These are phyloP conservation scores for Sporothrix dimorphospora DNA, from an alignment of 2,329 filamentous ascomycete genomes.

Conservation along the genomic window DNA sequence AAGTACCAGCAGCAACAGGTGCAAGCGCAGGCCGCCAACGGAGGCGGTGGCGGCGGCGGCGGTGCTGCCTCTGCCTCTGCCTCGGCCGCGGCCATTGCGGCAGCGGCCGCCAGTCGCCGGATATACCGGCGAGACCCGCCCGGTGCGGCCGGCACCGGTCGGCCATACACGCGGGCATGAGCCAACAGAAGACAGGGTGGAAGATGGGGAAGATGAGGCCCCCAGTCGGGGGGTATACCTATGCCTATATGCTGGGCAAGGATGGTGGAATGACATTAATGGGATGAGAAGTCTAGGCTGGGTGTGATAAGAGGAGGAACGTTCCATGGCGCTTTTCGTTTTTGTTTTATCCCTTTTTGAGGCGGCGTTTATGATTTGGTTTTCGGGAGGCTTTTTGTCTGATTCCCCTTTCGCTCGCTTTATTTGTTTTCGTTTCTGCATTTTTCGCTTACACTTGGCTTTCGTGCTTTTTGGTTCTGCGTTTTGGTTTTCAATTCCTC, in stretches of 20 bases:
- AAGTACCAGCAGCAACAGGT: conserved; percentile 56
- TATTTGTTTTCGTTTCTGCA: not conserved
- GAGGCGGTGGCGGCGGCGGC: conserved; percentile 23
- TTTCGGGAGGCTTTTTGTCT: conserved; percentile 18
- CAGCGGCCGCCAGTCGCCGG: not conserved
- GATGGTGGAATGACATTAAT: not conserved
- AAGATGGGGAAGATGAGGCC: not conserved
- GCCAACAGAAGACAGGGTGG: not conserved
- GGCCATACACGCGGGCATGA: not conserved
- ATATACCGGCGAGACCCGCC: conserved; percentile 16
- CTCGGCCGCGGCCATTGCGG: not conserved
- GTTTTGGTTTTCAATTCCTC: not conserved
- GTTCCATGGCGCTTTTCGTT: not conserved
- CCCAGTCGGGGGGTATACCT: too few relatives aligned
- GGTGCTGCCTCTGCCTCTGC: not conserved
- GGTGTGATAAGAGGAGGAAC: not conserved
- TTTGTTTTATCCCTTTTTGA: not conserved
- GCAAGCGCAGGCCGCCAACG: conserved; percentile 36
- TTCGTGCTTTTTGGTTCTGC: not conserved
- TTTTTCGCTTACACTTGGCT: too few relatives aligned
- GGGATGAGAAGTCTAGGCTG: not conserved
- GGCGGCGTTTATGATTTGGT: not conserved
- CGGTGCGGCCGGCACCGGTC: not conserved
- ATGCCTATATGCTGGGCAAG: not conserved
- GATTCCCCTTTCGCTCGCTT: conserved; percentile 13